phyloP scores from a whole-genome alignment of 23 red algal species.

The Agarophyton chilense region DNA sequence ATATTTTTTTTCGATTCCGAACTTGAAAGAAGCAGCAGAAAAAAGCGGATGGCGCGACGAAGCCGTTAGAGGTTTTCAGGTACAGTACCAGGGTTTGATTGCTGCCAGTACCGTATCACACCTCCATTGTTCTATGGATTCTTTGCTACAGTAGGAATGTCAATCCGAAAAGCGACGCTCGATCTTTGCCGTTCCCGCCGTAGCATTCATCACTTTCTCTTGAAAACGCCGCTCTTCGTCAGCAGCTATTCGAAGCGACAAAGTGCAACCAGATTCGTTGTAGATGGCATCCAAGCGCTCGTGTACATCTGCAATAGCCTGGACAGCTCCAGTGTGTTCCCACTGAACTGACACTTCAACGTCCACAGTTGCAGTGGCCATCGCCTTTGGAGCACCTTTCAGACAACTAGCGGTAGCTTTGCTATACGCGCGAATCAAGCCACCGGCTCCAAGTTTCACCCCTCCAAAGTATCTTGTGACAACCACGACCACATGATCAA shows the following conservation, averaged over 20 bases:
- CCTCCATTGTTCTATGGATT: no score
- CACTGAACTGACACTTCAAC: conserved; percentile 10
- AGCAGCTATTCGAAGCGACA: not conserved
- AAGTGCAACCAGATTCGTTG: conserved; percentile 21
- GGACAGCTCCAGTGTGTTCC: conserved; percentile 20
- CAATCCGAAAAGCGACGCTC: not conserved
- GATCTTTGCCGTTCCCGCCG: conserved; percentile 19
- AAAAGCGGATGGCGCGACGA: not conserved
- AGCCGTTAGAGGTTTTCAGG: no score
- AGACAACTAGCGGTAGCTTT: not conserved
- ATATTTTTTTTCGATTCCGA: not conserved
- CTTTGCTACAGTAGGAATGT: not conserved
- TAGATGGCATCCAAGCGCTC: conserved; percentile 10
- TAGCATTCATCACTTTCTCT: not conserved
- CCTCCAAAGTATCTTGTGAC: conserved; percentile 64
- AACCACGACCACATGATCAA: conserved; percentile 42
- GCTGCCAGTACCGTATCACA: no score
- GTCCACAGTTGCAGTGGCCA: not conserved
- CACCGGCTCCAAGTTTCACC: conserved; percentile 65
- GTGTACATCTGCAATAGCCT: conserved; percentile 5
- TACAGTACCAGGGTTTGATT: no score
- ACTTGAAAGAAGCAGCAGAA: not conserved
- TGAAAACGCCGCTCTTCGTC: not conserved
- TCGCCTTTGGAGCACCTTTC: conserved; percentile 27
- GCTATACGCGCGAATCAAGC: conserved; percentile 48